Conservation (phyloP, 2,329 filamentous ascomycete genomes). For the Emmonsiellopsis sp. region DNA sequence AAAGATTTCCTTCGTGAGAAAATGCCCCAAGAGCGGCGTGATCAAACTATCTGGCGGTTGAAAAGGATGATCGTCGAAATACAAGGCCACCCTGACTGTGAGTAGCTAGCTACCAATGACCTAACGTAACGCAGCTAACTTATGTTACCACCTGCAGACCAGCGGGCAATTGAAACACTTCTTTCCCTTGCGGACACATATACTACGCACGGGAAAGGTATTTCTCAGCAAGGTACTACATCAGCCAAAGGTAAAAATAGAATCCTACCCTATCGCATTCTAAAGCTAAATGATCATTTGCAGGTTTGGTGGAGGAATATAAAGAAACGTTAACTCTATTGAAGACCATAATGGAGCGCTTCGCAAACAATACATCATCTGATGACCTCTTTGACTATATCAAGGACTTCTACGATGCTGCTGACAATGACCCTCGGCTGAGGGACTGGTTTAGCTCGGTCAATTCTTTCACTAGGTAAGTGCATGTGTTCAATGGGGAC, state of each 20-base stretch:
- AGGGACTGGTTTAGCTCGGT: conserved; percentile 80
- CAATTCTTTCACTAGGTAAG: conserved; percentile 58
- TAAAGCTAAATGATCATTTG: not conserved
- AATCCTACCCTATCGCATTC: conserved; percentile 13
- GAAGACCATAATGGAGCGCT: conserved; percentile 81
- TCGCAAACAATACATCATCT: conserved; percentile 85
- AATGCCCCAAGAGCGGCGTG: conserved; percentile 83
- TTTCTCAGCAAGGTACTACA: conserved; percentile 55
- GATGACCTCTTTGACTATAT: conserved; percentile 80
- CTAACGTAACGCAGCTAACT: conserved; percentile 4
- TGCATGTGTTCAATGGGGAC: not conserved
- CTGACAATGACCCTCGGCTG: conserved; percentile 76
- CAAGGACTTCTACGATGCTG: conserved; percentile 75
- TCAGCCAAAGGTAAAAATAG: conserved; percentile 61
- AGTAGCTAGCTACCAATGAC: conserved; percentile 18
- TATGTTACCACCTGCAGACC: conserved; percentile 41
- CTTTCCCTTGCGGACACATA: conserved; percentile 80
- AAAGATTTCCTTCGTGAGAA: conserved; percentile 75
- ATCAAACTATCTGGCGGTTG: conserved; percentile 82
- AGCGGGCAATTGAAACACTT: conserved; percentile 80
- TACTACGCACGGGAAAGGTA: conserved; percentile 57
- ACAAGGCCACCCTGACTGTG: conserved; percentile 85
- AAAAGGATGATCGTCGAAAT: conserved; percentile 99
- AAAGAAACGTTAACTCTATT: conserved; percentile 41
- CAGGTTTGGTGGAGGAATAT: conserved; percentile 29